A percentile compares a stretch with the other conserved stretches of the same genome.
These are phyloP conservation scores for Parachaetomium inaequale DNA, from an alignment of 495 filamentous ascomycete species.

Conservation along the genomic window DNA sequence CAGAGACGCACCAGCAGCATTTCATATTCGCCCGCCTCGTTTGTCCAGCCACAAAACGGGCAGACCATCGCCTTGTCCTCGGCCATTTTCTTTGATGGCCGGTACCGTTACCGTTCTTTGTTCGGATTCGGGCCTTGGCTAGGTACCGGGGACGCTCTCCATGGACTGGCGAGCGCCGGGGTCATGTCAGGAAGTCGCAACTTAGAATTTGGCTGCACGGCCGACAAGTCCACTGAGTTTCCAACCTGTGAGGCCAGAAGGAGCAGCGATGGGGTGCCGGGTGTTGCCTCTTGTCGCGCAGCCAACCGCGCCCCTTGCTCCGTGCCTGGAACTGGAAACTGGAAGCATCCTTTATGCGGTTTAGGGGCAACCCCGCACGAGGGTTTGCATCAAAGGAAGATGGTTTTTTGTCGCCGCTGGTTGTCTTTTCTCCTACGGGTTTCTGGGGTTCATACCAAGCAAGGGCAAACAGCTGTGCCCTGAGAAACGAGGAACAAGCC, in stretches of 20 bases:
- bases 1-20: conserved; percentile 31
- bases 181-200: no score
- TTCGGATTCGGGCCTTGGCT: background rate
- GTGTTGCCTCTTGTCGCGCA: background rate
- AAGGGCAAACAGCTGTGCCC: background rate
- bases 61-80: conserved; percentile 21
- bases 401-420: background rate
- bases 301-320: no score
- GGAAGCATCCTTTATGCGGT: conserved; percentile 7
- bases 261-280: no score
- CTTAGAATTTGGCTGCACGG: no score
- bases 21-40: conserved; percentile 26
- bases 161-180: background rate
- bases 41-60: conserved; percentile 34
- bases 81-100: conserved; percentile 13
- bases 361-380: background rate
- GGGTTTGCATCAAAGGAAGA: conserved; percentile 6
- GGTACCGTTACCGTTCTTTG: conserved; percentile 9
- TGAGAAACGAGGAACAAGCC: background rate
- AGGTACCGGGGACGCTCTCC: background rate
- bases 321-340: background rate
- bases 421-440: background rate
- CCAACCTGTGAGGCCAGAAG: no score
- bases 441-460: no score
- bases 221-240: no score